Percentiles rank a stretch among this genome's conserved stretches.
phyloP scores from a whole-genome alignment of 805 yeast genomes.

The Kazachstania taianensis region DNA sequence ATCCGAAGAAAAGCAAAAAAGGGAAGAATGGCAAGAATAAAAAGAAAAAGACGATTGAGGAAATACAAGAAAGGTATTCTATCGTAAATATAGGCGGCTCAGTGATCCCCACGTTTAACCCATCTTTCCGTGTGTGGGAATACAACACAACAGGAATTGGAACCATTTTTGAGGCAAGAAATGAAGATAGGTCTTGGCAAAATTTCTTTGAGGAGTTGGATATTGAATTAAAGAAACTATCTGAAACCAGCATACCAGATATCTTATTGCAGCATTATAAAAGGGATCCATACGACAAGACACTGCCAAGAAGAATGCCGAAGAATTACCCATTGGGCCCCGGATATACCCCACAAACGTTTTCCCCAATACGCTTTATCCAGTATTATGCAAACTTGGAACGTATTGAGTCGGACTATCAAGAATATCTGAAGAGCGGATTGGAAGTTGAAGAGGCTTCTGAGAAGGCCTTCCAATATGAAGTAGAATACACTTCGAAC shows the following conservation, averaged over 20 bases:
- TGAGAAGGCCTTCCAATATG: conserved; percentile 40
- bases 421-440: conserved; percentile 43
- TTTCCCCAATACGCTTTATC: conserved; percentile 61
- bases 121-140: conserved; percentile 80
- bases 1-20: conserved; percentile 12
- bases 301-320: conserved; percentile 57
- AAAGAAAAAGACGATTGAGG: conserved; percentile 5
- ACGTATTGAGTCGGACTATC: conserved; percentile 34
- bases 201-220: conserved; percentile 40
- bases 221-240: conserved; percentile 4
- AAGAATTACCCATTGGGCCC: conserved; percentile 52
- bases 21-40: conserved; percentile 7
- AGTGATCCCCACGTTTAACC: conserved; percentile 76
- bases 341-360: conserved; percentile 59
- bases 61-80: conserved; percentile 45
- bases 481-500: conserved; percentile 61
- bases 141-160: conserved; percentile 55
- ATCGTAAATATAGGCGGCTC: conserved; percentile 63
- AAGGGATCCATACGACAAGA: conserved; percentile 36
- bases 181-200: conserved; percentile 42
- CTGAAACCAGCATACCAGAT: background rate
- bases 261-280: background rate
- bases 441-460: conserved; percentile 46
- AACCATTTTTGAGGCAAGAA: background rate
- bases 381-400: conserved; percentile 66